Conservation (phyloP, 129 eudicot genomes). For the Flaveria linearis region DNA sequence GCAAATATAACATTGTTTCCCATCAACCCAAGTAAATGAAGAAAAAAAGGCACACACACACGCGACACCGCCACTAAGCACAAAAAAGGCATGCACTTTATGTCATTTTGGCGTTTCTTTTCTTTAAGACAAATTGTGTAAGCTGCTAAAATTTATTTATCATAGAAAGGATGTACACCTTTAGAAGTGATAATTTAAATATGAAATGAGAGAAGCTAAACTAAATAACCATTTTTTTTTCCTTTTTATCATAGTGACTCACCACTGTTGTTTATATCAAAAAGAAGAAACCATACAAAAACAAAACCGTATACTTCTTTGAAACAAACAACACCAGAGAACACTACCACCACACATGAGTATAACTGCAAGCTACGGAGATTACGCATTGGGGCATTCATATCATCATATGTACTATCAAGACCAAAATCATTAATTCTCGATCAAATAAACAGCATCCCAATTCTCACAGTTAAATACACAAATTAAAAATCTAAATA, state of each 20-base stretch:
- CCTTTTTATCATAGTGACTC: not conserved
- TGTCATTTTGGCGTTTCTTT: too few species aligned
- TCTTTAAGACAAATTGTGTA: too few species aligned
- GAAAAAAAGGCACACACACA: too few species aligned
- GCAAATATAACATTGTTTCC: not conserved
- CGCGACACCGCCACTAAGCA: too few species aligned
- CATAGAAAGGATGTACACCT: too few species aligned
- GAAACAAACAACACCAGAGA: not conserved
- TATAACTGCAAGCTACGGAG: not conserved
- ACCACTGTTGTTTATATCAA: not conserved
- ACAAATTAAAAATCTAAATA: not conserved
- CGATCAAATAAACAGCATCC: not conserved
- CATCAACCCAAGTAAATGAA: too few species aligned
- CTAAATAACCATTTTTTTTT: too few species aligned
- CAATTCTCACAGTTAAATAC: not conserved
- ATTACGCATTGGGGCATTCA: not conserved
- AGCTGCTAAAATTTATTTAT: too few species aligned
- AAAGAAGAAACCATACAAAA: not conserved
- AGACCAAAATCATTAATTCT: not conserved
- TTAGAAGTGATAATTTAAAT: too few species aligned
- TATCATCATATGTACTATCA: not conserved
- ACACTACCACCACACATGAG: not conserved
- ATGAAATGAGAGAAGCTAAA: too few species aligned
- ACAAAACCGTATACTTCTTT: slow-evolving; percentile 12
- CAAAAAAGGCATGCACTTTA: too few species aligned